Base-by-base conservation (phyloP, 148 eudicot genomes). In the Oxyria digyna region DNA sequence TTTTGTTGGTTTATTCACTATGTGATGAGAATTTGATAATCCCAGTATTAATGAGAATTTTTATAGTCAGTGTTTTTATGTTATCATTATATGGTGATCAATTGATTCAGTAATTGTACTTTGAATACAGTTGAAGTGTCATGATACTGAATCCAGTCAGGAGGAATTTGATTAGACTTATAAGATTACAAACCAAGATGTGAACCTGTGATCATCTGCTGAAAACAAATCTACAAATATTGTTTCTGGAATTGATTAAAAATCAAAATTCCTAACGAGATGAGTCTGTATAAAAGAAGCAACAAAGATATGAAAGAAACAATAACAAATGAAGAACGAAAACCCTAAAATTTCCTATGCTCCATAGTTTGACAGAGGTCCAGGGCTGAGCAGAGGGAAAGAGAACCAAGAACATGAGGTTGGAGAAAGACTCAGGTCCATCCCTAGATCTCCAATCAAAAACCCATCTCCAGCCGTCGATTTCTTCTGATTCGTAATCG, bases 381-480 rank as follows among this genome's bases (percentile, higher is more conserved):
- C 84, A 0, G 95, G 91, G 67, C 85, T 88, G 67, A 72, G 37
- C 45, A 88, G 80, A 63, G 84, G 71, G 48, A 85, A 82, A n/a
- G 85, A 74, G 76, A 79, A 85, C 90, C 87, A 87, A 18, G 85
- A 69, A 7, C 66, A 73, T 43, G 84, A 85, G 37, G 74, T 65
- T 0, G 88, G 90, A 0, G 86, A 85, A 76, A 83, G 42, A 29
- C 72, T 77, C 14, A 88, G 81, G 67, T 80, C 85, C 43, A 79
- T 67, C 0, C 81, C 69, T 7, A 38, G 41, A 42, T 78, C 83
- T 4, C 64, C 75, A 1, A 26, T 50, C 3, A 17, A 67, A 9
- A 59, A 59, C 65, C 21, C 65, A 17, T 59, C 35, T 13, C 31
- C 59, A 3, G 29, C 62, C 37, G 35, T 59, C 37, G 65, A 14